phyloP scores from a whole-genome alignment of 257 asterid species.

The Knoxia roxburghii region DNA sequence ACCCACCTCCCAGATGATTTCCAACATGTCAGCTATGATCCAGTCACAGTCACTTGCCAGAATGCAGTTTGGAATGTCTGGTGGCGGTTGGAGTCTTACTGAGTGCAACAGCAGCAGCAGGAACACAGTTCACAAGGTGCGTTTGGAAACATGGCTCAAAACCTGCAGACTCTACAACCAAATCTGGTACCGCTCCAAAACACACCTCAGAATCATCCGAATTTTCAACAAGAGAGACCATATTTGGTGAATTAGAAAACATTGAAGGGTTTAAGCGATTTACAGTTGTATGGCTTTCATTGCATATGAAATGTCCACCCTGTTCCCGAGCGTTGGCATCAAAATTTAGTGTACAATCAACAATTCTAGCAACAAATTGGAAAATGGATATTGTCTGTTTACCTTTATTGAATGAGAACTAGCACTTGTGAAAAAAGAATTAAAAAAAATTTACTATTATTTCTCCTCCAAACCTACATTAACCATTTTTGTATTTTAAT shows the following conservation, averaged over 20 bases:
- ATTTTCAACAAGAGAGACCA: slow-evolving; percentile 85
- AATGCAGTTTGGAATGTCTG: slow-evolving; percentile 76
- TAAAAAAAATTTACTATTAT: too few relatives aligned
- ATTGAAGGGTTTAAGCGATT: neutral
- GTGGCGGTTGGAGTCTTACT: slow-evolving; percentile 61
- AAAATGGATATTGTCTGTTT: neutral
- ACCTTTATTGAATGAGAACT: too few relatives aligned
- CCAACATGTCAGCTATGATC: slow-evolving; percentile 93
- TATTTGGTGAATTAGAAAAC: neutral
- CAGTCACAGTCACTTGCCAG: slow-evolving; percentile 60
- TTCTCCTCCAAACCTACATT: too few relatives aligned
- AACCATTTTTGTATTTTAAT: too few relatives aligned
- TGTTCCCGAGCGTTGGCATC: neutral
- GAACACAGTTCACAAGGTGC: slow-evolving; percentile 50
- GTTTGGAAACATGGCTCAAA: slow-evolving; percentile 73
- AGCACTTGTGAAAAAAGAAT: neutral
- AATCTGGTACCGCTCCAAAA: slow-evolving; percentile 64
- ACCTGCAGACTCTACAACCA: slow-evolving; percentile 56
- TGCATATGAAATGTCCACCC: neutral
- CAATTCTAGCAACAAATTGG: neutral
- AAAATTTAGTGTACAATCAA: neutral
- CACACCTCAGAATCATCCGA: slow-evolving; percentile 60
- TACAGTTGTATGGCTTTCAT: neutral
- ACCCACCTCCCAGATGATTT: slow-evolving; percentile 71
- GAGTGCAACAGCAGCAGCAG: slow-evolving; percentile 53